Percentiles rank a stretch among this genome's conserved stretches.
Conservation (phyloP, 768 basidiomycete genomes). For the Coprinopsis marcescibilis region DNA sequence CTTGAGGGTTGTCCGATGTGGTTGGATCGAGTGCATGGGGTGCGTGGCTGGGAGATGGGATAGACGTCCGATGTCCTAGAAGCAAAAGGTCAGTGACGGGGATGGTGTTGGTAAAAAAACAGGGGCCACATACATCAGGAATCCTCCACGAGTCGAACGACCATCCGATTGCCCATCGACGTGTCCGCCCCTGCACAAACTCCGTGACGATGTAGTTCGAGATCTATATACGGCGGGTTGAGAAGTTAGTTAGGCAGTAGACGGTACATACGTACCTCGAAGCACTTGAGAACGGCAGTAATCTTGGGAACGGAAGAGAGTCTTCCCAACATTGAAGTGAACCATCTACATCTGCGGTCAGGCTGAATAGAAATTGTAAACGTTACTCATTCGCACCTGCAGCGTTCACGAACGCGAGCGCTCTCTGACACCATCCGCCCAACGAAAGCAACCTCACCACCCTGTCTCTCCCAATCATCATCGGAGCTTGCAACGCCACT, state of each 20-base stretch:
- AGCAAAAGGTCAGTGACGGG: not conserved
- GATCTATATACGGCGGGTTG: constrained; percentile 43
- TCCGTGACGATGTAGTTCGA: constrained; percentile 83
- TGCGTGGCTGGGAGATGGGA: constrained; percentile 28
- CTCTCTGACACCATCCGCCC: constrained; percentile 75
- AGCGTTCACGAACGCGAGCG: constrained; percentile 36
- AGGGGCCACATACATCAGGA: constrained; percentile 61
- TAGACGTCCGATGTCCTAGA: constrained; percentile 29
- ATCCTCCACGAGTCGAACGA: constrained; percentile 59
- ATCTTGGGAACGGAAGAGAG: constrained; percentile 64
- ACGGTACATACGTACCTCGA: constrained; percentile 21
- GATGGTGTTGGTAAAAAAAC: not conserved
- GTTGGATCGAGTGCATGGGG: constrained; percentile 47
- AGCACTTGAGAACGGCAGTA: constrained; percentile 45
- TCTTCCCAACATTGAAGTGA: constrained; percentile 89
- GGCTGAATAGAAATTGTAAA: not conserved
- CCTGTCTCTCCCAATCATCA: constrained; percentile 22
- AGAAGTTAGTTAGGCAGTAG: not conserved
- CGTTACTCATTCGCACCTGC: constrained; percentile 41
- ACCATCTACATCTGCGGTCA: constrained; percentile 59
- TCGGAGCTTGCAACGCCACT: too few relatives aligned
- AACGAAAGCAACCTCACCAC: constrained; percentile 83
- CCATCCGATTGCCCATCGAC: constrained; percentile 93
- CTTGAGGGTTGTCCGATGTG: constrained; percentile 49
- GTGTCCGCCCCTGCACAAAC: constrained; percentile 81